phyloP scores from a whole-genome alignment of 495 filamentous ascomycete genomes.

The Aspergillus cavernicola region DNA sequence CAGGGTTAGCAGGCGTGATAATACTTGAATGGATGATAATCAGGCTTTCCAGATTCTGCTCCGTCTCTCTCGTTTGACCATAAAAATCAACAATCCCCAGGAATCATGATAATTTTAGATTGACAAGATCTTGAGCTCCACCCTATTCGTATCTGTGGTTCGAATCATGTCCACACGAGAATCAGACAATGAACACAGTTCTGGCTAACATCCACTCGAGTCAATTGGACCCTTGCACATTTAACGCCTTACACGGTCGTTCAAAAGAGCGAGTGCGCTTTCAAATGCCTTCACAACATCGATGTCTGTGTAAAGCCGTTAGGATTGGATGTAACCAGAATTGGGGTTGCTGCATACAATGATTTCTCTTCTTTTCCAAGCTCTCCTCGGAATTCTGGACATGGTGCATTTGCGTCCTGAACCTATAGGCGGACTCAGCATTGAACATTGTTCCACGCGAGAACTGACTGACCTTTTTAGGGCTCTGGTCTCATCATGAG shows the following conservation, averaged over 20 bases:
- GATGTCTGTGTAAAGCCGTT: constrained; percentile 46
- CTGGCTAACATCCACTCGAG: neutral
- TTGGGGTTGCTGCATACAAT: constrained; percentile 52
- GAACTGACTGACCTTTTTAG: constrained; percentile 53
- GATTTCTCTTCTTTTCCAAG: constrained; percentile 66
- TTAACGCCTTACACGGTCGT: constrained; percentile 29
- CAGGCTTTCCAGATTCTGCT: neutral
- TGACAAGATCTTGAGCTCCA: too few relatives aligned
- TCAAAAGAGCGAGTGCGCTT: constrained; percentile 67
- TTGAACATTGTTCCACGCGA: neutral
- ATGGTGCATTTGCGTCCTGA: constrained; percentile 71
- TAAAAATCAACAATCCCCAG: too few relatives aligned
- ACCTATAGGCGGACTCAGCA: constrained; percentile 36
- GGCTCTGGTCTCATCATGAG: constrained; percentile 67
- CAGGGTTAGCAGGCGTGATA: constrained; percentile 25
- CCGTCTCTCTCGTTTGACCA: too few relatives aligned
- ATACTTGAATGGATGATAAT: neutral
- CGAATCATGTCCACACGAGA: too few relatives aligned
- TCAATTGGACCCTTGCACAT: neutral
- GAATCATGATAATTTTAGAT: too few relatives aligned
- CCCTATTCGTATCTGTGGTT: too few relatives aligned
- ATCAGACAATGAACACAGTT: too few relatives aligned
- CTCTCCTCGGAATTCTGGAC: constrained; percentile 66
- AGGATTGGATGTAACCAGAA: neutral
- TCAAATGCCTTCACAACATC: constrained; percentile 80